phyloP scores from a whole-genome alignment of 225 moss, liverwort and hornwort genomes.

The Neckera pumila region DNA sequence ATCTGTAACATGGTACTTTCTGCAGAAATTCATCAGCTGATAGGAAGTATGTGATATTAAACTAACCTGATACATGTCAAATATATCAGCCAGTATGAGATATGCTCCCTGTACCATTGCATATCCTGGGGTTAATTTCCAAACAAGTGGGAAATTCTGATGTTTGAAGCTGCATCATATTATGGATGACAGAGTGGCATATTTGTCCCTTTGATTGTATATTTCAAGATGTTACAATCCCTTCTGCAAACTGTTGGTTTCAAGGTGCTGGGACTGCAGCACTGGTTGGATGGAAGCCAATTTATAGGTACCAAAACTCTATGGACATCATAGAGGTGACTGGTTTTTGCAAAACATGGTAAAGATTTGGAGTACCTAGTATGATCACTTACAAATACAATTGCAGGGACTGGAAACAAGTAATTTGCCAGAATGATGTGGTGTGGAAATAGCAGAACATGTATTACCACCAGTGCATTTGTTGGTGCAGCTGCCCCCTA shows the following conservation, averaged over 20 bases:
- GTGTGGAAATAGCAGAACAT: constrained; percentile 28
- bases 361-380: not conserved
- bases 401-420: constrained; percentile 24
- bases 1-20: too few relatives aligned
- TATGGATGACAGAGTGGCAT: not conserved
- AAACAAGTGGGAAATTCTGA: not conserved
- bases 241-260: not conserved
- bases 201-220: not conserved
- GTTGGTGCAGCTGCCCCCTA: constrained; percentile 22
- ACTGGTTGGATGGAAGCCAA: not conserved
- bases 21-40: not conserved
- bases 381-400: constrained; percentile 18
- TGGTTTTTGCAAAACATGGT: not conserved
- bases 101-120: constrained; percentile 1
- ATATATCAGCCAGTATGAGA: constrained; percentile 3
- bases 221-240: not conserved
- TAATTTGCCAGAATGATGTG: constrained; percentile 30
- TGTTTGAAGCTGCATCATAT: not conserved
- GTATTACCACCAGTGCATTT: constrained; percentile 22
- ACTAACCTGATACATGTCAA: constrained; percentile 6
- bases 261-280: not conserved
- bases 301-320: not conserved
- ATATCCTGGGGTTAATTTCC: not conserved
- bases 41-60: not conserved
- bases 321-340: not conserved